phyloP scores from a whole-genome alignment of 176 grass and related monocot species.

The Oryza officinalis region DNA sequence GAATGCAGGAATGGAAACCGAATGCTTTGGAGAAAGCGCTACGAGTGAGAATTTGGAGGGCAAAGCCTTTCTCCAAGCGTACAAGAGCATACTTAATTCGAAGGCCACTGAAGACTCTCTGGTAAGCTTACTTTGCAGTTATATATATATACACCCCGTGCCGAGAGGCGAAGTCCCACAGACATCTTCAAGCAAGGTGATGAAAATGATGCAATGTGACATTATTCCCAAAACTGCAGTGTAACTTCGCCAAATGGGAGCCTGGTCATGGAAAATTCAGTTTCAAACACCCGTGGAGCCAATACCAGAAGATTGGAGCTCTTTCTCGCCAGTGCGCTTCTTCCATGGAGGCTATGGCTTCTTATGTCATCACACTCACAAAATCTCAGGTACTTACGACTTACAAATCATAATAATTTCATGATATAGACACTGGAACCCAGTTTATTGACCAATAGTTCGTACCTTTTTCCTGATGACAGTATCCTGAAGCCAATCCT shows the following conservation, averaged over 20 bases:
- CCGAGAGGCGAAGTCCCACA: neutral
- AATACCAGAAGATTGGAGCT: slow-evolving; percentile 79
- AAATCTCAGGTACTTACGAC: slow-evolving; percentile 47
- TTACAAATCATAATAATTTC: neutral
- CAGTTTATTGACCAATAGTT: neutral
- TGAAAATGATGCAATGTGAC: neutral
- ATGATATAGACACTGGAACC: neutral
- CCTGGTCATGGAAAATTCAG: slow-evolving; percentile 74
- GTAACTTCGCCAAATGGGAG: slow-evolving; percentile 88
- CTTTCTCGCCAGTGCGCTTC: slow-evolving; percentile 74
- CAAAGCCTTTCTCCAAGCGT: slow-evolving; percentile 69
- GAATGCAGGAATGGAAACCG: slow-evolving; percentile 61
- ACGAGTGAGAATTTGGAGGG: slow-evolving; percentile 49
- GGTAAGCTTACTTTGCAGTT: slow-evolving; percentile 45
- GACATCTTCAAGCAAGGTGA: neutral
- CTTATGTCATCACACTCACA: slow-evolving; percentile 56
- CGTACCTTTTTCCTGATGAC: neutral
- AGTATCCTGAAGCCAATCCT: slow-evolving; percentile 47
- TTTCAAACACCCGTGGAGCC: slow-evolving; percentile 76
- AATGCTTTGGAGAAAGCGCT: slow-evolving; percentile 63
- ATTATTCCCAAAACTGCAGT: slow-evolving; percentile 45
- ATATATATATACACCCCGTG: neutral
- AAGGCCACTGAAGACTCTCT: slow-evolving; percentile 84
- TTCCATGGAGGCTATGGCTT: slow-evolving; percentile 75
- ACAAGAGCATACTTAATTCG: slow-evolving; percentile 73